phyloP scores from a whole-genome alignment of 176 grass and related monocot species.

The Avena eriantha region DNA sequence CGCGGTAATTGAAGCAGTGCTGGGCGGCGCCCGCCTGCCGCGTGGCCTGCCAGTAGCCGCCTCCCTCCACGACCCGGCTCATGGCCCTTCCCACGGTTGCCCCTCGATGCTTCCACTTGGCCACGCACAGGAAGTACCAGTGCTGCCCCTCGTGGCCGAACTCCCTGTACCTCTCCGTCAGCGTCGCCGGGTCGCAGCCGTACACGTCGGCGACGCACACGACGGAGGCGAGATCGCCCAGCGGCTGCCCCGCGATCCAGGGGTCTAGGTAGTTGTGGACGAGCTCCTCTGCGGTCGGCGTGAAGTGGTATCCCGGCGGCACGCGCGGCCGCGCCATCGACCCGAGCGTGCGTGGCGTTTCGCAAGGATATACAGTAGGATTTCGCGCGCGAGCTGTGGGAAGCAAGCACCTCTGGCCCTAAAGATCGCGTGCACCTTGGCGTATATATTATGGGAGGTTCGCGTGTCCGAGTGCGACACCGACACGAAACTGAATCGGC shows the following conservation, averaged over 20 bases:
- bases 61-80: not conserved
- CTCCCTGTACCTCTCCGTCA: not conserved
- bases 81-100: not conserved
- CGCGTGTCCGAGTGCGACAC: not conserved
- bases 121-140: conserved; percentile 13
- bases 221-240: not conserved
- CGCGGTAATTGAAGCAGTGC: not conserved
- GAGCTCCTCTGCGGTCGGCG: conserved; percentile 1
- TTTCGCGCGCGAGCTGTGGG: not conserved
- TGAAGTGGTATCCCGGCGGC: not conserved
- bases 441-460: not conserved
- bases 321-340: not conserved
- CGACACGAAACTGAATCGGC: not conserved
- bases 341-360: not conserved
- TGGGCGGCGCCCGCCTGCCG: not conserved
- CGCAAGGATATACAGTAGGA: not conserved
- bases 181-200: not conserved
- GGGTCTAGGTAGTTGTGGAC: conserved; percentile 34
- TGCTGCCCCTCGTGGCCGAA: not conserved
- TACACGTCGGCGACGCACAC: not conserved
- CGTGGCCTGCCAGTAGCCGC: not conserved
- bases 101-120: not conserved
- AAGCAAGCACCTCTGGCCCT: not conserved
- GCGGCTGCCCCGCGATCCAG: not conserved
- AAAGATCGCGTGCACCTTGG: not conserved